Evolutionary conservation across 768 basidiomycete species (phyloP), one percentile per base, ranked within the genome.

Genomic region (Lentinula lateritia): DNA sequence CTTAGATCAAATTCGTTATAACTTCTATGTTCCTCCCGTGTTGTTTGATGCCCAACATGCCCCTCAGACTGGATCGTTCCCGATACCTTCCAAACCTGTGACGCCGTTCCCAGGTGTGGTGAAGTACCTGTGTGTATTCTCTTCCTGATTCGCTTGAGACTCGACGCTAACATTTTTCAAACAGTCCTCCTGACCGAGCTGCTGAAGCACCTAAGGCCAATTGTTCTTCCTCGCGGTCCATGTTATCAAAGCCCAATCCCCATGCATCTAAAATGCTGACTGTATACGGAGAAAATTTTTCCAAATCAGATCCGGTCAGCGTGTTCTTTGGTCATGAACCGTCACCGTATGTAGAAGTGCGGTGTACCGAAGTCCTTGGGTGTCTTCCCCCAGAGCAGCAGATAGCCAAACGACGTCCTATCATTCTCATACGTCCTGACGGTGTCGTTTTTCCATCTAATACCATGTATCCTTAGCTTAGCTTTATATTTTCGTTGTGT

Each of bases 261-360:
- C 88, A 90, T 66, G 81, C 86, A 39, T 82, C 83, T 28, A 89
- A 92, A 76, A 86, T 92, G 85, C 74, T 94, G 65, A 94, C 92
- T 28, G 80, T 95, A 1, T 92, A 93, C 67, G 93, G 93, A 61
- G 91, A 94, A 75, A 91, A 94, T 75, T 93, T 95, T 73, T 85
- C 82, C 69, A 93, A 93, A 79, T 73, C 82, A 42, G 90, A 93
- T 62, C 90, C 92, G 41, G 80, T 92, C 62, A 84, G 81, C 50
- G 85, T 95, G 57, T 95, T 92, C 80, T 93, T 95, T 67, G 93
- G 93, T 45, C 84, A 87, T 28, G 90, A 92, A 72, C 90, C 88
- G 58, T 92, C 90, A 61, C 88, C 89, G n/a, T 90, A 86, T 70
- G 89, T 90, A 64, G 92, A 93, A 75, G 86, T 94, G 68, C 84